Evolutionary conservation across 1,284 basidiomycete genomes (phyloP), one percentile per base, ranked within the genome.

Genomic region (Phellopilus nigrolimitatus): DNA sequence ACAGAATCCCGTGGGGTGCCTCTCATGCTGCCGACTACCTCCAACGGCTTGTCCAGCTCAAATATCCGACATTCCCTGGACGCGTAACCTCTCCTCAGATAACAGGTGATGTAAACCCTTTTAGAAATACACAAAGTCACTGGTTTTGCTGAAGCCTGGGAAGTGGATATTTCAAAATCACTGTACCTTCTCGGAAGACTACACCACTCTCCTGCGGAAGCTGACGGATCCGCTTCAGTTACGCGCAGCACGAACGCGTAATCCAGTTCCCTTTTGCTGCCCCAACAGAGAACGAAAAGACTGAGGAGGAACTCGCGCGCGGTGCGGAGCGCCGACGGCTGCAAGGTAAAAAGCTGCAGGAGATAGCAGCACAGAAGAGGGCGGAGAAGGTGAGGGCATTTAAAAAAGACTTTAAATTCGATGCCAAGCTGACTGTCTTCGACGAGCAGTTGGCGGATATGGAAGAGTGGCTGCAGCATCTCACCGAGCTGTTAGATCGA

Each of bases 1-100:
- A 2, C 53, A 94, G 94, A 58, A 90, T 99, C 67, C 88, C 91
- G 1, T 99, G 93, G 91, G 95, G 97, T 28, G 84, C 91, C 7
- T 79, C 84, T 0, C 94, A 97, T 62, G 84, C 93, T 0, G 82
- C 90, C 0, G 95, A 99, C 43, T 88, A 97, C 60, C 76, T 99
- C 44, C 79, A 97, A 51, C 95, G 94, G 62, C 80, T 95, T 5
- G 82, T 94, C 31, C 95, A 98, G 65, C 79, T 99, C 51, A 99
- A 99, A 66, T 98, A 99, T 64, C 90, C 97, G 12, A 88, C 78
- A 38, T 99, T 99, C 60, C 80, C 79, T 0, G 66, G 72, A 10
- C 70, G 74, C 31, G 71, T 82, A 38, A 74, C 76, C 0, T 58
- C 64, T 3, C 64, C 66, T 31, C 79, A 82, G 61, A 72, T 78